Evolutionary conservation across 768 basidiomycete genomes (phyloP).

Genomic region (Calvatia gigantea): DNA sequence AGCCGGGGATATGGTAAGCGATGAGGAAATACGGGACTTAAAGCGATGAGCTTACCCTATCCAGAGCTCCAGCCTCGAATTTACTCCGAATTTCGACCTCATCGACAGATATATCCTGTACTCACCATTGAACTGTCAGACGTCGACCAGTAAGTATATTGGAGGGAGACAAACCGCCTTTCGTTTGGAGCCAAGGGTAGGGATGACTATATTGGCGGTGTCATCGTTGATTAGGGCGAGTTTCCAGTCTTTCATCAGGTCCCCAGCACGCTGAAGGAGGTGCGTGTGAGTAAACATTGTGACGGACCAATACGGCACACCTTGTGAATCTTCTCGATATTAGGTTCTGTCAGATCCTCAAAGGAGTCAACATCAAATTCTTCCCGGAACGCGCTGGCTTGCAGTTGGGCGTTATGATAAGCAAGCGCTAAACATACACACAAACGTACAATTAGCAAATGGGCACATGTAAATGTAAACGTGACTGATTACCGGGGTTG

Average conservation of each 20-base stretch:
- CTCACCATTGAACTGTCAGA: background rate
- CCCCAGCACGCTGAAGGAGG: constrained; percentile 22
- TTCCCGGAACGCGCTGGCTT: constrained; percentile 91
- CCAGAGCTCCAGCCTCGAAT: constrained; percentile 54
- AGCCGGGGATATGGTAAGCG: constrained; percentile 10
- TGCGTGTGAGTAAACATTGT: constrained; percentile 45
- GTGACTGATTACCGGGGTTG: constrained; percentile 67
- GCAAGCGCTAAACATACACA: constrained; percentile 56
- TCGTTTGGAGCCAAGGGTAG: constrained; percentile 57
- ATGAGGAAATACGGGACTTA: constrained; percentile 9
- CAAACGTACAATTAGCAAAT: constrained; percentile 7
- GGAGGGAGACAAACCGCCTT: constrained; percentile 55
- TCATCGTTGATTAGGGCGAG: constrained; percentile 56
- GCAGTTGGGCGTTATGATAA: constrained; percentile 85
- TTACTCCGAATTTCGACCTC: constrained; percentile 73
- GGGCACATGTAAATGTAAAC: constrained; percentile 9
- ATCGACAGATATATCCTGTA: constrained; percentile 58
- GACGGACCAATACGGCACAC: constrained; percentile 32
- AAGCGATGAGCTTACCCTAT: constrained; percentile 50
- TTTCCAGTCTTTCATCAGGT: constrained; percentile 70
- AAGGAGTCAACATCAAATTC: constrained; percentile 76
- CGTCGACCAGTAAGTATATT: background rate
- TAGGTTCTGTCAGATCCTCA: constrained; percentile 80
- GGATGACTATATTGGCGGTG: constrained; percentile 50
- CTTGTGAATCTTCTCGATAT: constrained; percentile 75